These are phyloP conservation scores for Phytophthora fragariae DNA, from an alignment of 352 stramenopile genomes.

Conservation along the genomic window DNA sequence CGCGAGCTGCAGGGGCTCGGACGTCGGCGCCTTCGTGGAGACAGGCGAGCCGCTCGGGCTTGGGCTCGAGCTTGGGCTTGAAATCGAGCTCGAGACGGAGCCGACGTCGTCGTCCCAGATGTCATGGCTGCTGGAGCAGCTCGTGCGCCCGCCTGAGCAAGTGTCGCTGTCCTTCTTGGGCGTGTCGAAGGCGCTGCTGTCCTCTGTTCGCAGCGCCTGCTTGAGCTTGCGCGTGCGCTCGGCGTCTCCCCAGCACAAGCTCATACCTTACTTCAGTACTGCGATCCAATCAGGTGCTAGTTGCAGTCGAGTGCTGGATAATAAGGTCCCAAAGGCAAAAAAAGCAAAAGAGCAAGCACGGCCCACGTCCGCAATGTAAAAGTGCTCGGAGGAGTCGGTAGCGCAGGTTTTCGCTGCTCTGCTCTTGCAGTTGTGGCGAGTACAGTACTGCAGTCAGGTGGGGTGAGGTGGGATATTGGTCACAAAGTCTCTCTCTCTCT, in stretches of 20 bases:
- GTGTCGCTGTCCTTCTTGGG: conserved; percentile 39
- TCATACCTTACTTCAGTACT: conserved; percentile 25
- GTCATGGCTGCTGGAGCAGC: conserved; percentile 52
- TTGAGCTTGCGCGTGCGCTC: conserved; percentile 48
- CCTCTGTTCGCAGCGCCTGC: conserved; percentile 23
- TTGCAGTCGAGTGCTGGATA: neutral
- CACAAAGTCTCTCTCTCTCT: conserved; percentile 1
- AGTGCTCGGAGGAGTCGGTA: conserved; percentile 20
- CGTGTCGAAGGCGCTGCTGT: neutral
- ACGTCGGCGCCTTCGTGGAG: conserved; percentile 1
- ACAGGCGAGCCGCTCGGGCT: conserved; percentile 10
- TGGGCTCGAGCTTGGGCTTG: too few relatives aligned
- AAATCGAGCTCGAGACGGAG: conserved; percentile 20
- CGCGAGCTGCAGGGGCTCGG: conserved; percentile 28
- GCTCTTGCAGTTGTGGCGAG: conserved; percentile 1
- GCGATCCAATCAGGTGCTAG: too few relatives aligned
- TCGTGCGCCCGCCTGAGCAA: conserved; percentile 46
- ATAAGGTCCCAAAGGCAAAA: too few relatives aligned
- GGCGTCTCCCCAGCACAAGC: conserved; percentile 50
- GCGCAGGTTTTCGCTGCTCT: conserved; percentile 15
- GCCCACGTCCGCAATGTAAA: conserved; percentile 37
- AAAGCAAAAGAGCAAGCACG: neutral
- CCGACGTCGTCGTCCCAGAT: conserved; percentile 58
- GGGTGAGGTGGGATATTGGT: conserved; percentile 7
- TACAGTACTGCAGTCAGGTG: neutral